phyloP scores from a whole-genome alignment of 495 filamentous ascomycete species.

The Ramalina peruviana region DNA sequence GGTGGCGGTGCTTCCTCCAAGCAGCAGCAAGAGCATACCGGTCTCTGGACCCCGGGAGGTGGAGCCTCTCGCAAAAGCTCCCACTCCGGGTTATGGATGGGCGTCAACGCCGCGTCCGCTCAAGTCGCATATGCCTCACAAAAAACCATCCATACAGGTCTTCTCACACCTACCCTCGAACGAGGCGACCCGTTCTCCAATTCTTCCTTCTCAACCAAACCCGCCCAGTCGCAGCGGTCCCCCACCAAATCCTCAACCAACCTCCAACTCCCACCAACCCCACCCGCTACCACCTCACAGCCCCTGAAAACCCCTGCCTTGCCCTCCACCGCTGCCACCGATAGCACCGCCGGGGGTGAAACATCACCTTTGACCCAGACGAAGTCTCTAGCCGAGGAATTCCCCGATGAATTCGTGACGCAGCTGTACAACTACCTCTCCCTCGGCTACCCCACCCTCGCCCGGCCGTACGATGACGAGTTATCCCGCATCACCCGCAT shows the following conservation, averaged over 20 bases:
- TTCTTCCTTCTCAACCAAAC: not conserved
- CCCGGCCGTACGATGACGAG: conserved; percentile 69
- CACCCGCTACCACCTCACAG: not conserved
- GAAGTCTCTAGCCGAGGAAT: conserved; percentile 48
- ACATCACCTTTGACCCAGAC: conserved; percentile 35
- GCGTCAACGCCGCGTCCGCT: conserved; percentile 26
- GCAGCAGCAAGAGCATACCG: conserved; percentile 14
- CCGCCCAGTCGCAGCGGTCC: not conserved
- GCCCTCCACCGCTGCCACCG: not conserved
- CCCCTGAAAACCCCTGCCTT: not conserved
- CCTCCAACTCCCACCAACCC: conserved; percentile 1
- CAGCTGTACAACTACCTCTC: conserved; percentile 95
- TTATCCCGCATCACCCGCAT: conserved; percentile 64
- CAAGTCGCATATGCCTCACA: conserved; percentile 4
- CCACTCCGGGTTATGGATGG: conserved; percentile 53
- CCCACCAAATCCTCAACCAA: not conserved
- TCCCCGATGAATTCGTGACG: conserved; percentile 72
- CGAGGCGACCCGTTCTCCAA: conserved; percentile 9
- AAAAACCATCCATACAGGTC: conserved; percentile 8
- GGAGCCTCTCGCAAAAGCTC: conserved; percentile 19
- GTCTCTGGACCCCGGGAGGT: conserved; percentile 29
- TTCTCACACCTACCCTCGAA: conserved; percentile 15
- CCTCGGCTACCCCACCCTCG: conserved; percentile 74
- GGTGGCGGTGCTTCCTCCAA: conserved; percentile 23
- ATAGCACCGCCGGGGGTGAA: conserved; percentile 16